A percentile compares a stretch with the other conserved stretches of the same genome.
Conservation (phyloP, 352 stramenopile species). For the Thalassiosira exigua region DNA sequence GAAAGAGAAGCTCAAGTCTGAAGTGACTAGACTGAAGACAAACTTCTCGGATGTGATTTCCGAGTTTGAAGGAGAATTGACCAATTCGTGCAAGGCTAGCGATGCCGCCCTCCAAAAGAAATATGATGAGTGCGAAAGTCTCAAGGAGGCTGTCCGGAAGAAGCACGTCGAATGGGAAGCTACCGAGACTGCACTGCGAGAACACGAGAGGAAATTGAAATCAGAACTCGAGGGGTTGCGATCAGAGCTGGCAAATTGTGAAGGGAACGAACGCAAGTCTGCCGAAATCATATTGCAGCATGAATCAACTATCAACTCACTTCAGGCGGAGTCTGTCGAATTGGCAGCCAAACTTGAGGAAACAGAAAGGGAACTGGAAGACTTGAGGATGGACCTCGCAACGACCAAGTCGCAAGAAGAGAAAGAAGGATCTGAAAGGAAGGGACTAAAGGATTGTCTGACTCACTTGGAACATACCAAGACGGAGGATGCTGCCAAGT, state of each 20-base stretch:
- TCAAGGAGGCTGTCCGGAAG: slow-evolving; percentile 20
- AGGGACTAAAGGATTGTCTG: too few relatives aligned
- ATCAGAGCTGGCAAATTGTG: slow-evolving; percentile 22
- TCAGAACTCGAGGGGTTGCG: slow-evolving; percentile 14
- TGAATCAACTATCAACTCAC: slow-evolving; percentile 12
- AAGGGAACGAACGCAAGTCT: slow-evolving; percentile 16
- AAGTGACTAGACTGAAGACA: slow-evolving; percentile 26
- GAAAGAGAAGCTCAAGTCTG: slow-evolving; percentile 22
- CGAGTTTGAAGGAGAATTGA: slow-evolving; percentile 40
- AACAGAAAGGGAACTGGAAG: background rate
- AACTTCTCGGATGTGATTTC: slow-evolving; percentile 30
- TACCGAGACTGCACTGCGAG: slow-evolving; percentile 6
- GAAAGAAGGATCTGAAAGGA: too few relatives aligned
- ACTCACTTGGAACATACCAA: slow-evolving; percentile 1
- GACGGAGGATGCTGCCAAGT: background rate
- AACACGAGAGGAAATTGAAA: background rate
- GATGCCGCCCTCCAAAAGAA: slow-evolving; percentile 30
- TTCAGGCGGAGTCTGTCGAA: slow-evolving; percentile 9
- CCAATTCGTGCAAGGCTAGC: slow-evolving; percentile 14
- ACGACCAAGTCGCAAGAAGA: slow-evolving; percentile 5
- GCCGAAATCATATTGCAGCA: slow-evolving; percentile 28
- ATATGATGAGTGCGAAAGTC: slow-evolving; percentile 18
- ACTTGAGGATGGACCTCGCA: background rate
- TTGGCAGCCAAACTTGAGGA: background rate
- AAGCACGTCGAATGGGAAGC: slow-evolving; percentile 24